Percentiles rank a stretch among this genome's conserved stretches.
These are phyloP conservation scores for Erysimum pusillum DNA, from an alignment of 441 rosid species.

Conservation along the genomic window DNA sequence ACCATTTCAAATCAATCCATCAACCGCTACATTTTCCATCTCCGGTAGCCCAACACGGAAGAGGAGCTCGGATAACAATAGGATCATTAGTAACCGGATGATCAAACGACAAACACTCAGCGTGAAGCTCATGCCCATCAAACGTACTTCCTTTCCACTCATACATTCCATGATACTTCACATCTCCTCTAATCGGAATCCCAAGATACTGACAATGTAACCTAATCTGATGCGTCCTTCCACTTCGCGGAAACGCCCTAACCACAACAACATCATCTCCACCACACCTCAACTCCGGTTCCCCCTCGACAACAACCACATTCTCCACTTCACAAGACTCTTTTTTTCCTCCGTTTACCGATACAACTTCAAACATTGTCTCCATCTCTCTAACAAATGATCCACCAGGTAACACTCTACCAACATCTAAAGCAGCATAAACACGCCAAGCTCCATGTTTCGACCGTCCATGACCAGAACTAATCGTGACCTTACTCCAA, in stretches of 20 bases:
- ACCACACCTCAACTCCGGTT: conserved; percentile 44
- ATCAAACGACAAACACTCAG: conserved; percentile 79
- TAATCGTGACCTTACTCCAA: conserved; percentile 69
- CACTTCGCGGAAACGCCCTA: conserved; percentile 83
- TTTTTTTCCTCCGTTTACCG: conserved; percentile 55
- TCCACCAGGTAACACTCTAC: conserved; percentile 81
- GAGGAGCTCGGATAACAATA: conserved; percentile 61
- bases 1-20: no score
- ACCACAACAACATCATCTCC: conserved; percentile 55
- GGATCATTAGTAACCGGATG: conserved; percentile 69
- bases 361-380: conserved; percentile 75
- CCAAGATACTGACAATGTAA: conserved; percentile 93
- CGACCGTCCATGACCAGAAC: conserved; percentile 95
- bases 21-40: background rate
- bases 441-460: conserved; percentile 94
- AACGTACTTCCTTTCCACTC: conserved; percentile 69
- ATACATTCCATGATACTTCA: conserved; percentile 81
- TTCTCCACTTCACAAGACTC: conserved; percentile 43
- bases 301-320: conserved; percentile 57
- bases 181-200: conserved; percentile 86
- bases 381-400: conserved; percentile 85
- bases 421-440: conserved; percentile 77
- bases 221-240: conserved; percentile 95
- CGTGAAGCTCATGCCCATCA: conserved; percentile 84
- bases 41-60: conserved; percentile 66